A percentile compares a stretch with the other conserved stretches of the same genome.
phyloP scores from a whole-genome alignment of 257 asterid species.

The Coffea canephora region DNA sequence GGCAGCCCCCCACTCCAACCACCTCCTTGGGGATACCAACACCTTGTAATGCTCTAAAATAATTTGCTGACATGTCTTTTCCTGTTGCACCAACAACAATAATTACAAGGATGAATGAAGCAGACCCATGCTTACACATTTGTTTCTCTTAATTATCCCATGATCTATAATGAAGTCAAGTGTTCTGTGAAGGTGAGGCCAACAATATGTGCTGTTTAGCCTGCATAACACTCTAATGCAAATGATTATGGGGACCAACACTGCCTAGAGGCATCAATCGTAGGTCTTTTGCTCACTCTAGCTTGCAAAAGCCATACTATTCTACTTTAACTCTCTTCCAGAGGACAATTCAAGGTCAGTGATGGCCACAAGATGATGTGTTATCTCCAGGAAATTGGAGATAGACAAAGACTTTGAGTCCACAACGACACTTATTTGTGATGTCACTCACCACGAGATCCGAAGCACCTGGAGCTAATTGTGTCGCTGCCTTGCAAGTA shows the following conservation, averaged over 20 bases:
- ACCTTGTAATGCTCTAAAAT: conserved; percentile 41
- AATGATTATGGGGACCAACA: not conserved
- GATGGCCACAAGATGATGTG: not conserved
- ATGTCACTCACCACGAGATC: not conserved
- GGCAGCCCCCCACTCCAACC: conserved; percentile 37
- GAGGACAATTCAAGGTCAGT: not conserved
- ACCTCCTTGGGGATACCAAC: conserved; percentile 38
- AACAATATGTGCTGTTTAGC: not conserved
- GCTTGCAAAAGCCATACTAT: not conserved
- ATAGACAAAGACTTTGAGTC: not conserved
- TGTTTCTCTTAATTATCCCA: not conserved
- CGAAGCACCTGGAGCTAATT: not conserved
- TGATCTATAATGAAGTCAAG: not conserved
- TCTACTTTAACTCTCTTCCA: not conserved
- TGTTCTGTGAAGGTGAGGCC: not conserved
- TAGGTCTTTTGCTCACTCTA: not conserved
- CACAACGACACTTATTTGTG: not conserved
- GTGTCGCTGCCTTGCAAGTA: not conserved
- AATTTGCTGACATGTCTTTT: conserved; percentile 42
- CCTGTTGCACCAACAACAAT: conserved; percentile 14
- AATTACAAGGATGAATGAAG: conserved; percentile 7
- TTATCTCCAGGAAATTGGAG: not conserved
- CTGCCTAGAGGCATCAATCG: not conserved
- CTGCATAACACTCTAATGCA: not conserved
- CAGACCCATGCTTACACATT: not conserved